Evolutionary conservation across 1,284 basidiomycete genomes (phyloP).

Genomic region (Coniferiporia sulphurascens): DNA sequence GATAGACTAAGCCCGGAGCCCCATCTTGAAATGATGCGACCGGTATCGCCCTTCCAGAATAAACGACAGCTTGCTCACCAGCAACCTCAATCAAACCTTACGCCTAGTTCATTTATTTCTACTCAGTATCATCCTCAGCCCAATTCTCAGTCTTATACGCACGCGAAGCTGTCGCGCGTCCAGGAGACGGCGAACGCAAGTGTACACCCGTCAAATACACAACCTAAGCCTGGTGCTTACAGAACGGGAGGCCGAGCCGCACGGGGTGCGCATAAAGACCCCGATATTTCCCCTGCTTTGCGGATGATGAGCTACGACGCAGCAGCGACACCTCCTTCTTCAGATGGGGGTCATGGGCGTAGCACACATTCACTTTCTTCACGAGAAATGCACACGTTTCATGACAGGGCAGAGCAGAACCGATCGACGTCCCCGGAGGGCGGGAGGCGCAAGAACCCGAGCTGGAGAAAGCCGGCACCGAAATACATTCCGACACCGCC

Average conservation of each 20-base stretch:
- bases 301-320: slow-evolving; percentile 13
- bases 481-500: slow-evolving; percentile 57
- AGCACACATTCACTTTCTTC: not conserved
- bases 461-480: slow-evolving; percentile 64
- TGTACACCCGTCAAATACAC: not conserved
- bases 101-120: not conserved
- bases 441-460: slow-evolving; percentile 37
- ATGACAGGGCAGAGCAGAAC: slow-evolving; percentile 3
- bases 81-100: not conserved
- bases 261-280: slow-evolving; percentile 1
- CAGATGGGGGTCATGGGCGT: slow-evolving; percentile 5
- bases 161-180: not conserved
- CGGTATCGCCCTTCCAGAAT: slow-evolving; percentile 16
- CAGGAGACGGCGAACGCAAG: slow-evolving; percentile 1
- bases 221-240: not conserved
- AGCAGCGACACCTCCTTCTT: not conserved
- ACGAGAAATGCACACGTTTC: not conserved
- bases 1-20: slow-evolving; percentile 13
- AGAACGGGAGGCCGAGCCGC: slow-evolving; percentile 2
- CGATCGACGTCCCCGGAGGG: slow-evolving; percentile 11
- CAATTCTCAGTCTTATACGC: slow-evolving; percentile 7
- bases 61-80: slow-evolving; percentile 10
- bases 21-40: slow-evolving; percentile 15
- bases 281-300: slow-evolving; percentile 11
- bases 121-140: slow-evolving; percentile 8